A percentile compares a stretch with the other conserved stretches of the same genome.
Evolutionary conservation across 2,329 filamentous ascomycete genomes (phyloP).

Genomic region (Stylonectria norvegica): DNA sequence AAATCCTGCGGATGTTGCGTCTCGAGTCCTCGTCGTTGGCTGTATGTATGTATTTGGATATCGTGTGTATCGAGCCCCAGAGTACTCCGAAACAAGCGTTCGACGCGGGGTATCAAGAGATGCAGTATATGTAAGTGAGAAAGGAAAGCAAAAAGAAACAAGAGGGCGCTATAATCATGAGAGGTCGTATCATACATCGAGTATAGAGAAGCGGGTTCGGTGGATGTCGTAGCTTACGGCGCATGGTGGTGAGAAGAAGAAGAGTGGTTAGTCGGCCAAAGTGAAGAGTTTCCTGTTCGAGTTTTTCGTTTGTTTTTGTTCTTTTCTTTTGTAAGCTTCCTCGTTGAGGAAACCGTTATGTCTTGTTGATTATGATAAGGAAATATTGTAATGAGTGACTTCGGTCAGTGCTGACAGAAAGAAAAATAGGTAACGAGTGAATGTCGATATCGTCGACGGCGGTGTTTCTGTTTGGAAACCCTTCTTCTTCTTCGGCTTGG

Average conservation of each 20-base stretch:
- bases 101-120: conserved; percentile 30
- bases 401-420: conserved; percentile 22
- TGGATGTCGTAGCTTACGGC: conserved; percentile 1
- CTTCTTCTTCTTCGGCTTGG: conserved; percentile 19
- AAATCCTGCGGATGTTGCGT: conserved; percentile 9
- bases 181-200: conserved; percentile 26
- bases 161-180: conserved; percentile 22
- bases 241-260: conserved; percentile 1
- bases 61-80: conserved; percentile 18
- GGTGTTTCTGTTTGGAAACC: conserved; percentile 15
- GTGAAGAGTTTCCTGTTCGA: conserved; percentile 22
- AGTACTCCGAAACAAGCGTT: conserved; percentile 22
- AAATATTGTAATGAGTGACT: conserved; percentile 34
- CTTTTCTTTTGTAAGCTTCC: conserved; percentile 19
- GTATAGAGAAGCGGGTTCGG: conserved; percentile 7
- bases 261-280: conserved; percentile 7
- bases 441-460: conserved; percentile 11
- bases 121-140: conserved; percentile 30
- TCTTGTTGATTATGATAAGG: conserved; percentile 15
- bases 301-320: conserved; percentile 16
- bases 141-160: conserved; percentile 24
- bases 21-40: conserved; percentile 16
- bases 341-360: conserved; percentile 5
- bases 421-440: conserved; percentile 24
- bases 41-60: conserved; percentile 20